Percentiles rank a stretch among this genome's conserved stretches.
Evolutionary conservation across 305 asterid genomes (phyloP).

Genomic region (Fraxinus sp.): DNA sequence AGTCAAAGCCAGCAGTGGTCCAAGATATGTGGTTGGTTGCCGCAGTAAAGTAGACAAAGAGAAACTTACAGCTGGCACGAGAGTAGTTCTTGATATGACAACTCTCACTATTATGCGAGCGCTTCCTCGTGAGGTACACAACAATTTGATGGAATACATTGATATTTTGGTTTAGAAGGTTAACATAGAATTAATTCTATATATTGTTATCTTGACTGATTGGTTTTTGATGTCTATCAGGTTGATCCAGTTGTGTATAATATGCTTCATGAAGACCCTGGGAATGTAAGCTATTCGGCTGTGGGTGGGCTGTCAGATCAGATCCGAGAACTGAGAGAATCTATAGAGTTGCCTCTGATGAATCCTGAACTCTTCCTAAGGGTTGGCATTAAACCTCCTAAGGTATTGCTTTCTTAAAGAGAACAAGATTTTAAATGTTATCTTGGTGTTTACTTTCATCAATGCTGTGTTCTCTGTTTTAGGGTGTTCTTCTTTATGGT

Average conservation of each 20-base stretch:
- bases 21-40: constrained; percentile 97
- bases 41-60: constrained; percentile 96
- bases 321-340: constrained; percentile 91
- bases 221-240: constrained; percentile 31
- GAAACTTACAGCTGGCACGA: constrained; percentile 76
- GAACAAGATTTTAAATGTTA: neutral
- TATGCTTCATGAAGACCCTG: constrained; percentile 97
- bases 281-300: constrained; percentile 92
- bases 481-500: constrained; percentile 97
- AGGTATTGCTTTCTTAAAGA: constrained; percentile 38
- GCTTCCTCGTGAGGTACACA: constrained; percentile 89
- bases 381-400: constrained; percentile 96
- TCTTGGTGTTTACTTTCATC: constrained; percentile 8
- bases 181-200: constrained; percentile 1
- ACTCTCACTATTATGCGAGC: constrained; percentile 97
- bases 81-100: constrained; percentile 97
- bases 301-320: constrained; percentile 98
- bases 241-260: constrained; percentile 95
- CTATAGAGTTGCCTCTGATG: constrained; percentile 89
- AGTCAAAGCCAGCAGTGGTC: constrained; percentile 97
- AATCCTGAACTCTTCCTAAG: constrained; percentile 92
- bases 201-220: neutral
- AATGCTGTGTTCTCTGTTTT: constrained; percentile 25
- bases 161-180: constrained; percentile 11
- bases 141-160: constrained; percentile 5